These are phyloP conservation scores for Oropetium thomaeum DNA, from an alignment of 176 grass and related monocot genomes.

Conservation along the genomic window DNA sequence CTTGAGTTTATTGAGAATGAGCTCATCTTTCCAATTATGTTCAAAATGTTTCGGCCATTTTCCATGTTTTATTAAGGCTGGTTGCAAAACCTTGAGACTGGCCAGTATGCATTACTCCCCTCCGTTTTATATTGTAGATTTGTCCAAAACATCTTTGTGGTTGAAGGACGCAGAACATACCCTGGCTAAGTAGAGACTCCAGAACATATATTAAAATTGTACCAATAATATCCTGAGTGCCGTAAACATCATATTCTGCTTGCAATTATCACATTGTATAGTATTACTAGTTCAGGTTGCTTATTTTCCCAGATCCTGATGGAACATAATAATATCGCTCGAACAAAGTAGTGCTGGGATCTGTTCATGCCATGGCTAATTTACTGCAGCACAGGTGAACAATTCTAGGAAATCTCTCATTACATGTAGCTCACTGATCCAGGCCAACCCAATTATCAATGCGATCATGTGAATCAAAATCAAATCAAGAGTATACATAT, in stretches of 20 bases:
- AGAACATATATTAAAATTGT: no score
- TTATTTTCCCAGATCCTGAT: background rate
- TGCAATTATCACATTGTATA: background rate
- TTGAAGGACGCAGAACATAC: background rate
- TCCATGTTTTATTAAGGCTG: background rate
- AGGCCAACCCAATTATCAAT: background rate
- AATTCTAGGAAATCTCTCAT: background rate
- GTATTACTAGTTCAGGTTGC: background rate
- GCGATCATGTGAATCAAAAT: background rate
- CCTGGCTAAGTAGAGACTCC: background rate
- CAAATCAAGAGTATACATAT: background rate
- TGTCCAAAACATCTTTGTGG: no score
- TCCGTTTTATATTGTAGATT: no score
- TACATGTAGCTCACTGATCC: background rate
- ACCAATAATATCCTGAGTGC: background rate
- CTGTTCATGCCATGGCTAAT: background rate
- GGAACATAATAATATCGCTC: background rate
- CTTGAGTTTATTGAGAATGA: background rate
- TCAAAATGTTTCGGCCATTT: background rate
- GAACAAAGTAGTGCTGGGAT: background rate
- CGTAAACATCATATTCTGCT: background rate
- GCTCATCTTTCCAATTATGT: background rate
- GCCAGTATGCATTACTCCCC: no score
- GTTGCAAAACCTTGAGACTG: no score
- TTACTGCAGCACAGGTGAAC: no score